phyloP scores from a whole-genome alignment of 2,329 filamentous ascomycete genomes.

The Chaetomiaceae sp. region DNA sequence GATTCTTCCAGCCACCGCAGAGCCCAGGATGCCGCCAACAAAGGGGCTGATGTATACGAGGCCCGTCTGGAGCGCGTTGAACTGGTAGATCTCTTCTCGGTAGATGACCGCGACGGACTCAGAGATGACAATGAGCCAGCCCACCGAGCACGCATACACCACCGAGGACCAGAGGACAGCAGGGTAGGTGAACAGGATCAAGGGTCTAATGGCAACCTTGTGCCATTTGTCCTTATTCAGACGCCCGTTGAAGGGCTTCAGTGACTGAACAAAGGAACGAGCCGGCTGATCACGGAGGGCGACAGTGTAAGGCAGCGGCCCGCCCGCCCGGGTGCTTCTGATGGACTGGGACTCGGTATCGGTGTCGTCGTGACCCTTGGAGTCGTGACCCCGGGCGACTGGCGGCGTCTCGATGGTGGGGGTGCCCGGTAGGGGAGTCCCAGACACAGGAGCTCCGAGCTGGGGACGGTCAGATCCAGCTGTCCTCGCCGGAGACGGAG shows the following conservation, averaged over 20 bases:
- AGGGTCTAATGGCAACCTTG: slow-evolving; percentile 70
- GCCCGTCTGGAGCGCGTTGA: slow-evolving; percentile 73
- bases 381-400: slow-evolving; percentile 18
- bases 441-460: too few relatives aligned
- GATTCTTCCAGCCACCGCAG: slow-evolving; percentile 80
- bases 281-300: slow-evolving; percentile 61
- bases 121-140: slow-evolving; percentile 93
- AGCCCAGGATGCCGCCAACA: slow-evolving; percentile 82
- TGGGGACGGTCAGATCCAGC: not conserved
- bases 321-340: slow-evolving; percentile 33
- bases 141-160: slow-evolving; percentile 82
- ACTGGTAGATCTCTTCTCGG: slow-evolving; percentile 68
- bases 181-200: slow-evolving; percentile 83
- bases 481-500: not conserved
- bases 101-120: slow-evolving; percentile 82
- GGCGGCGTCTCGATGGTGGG: slow-evolving; percentile 3
- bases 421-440: not conserved
- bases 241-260: slow-evolving; percentile 73
- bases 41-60: slow-evolving; percentile 89
- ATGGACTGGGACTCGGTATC: slow-evolving; percentile 41
- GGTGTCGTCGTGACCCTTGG: slow-evolving; percentile 23
- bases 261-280: slow-evolving; percentile 67
- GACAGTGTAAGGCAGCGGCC: slow-evolving; percentile 60
- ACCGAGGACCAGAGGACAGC: slow-evolving; percentile 82
- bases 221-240: slow-evolving; percentile 75